Evolutionary conservation across 2,329 filamentous ascomycete species (phyloP), one percentile per base, ranked within the genome.

Genomic region (Ophiostoma montium): DNA sequence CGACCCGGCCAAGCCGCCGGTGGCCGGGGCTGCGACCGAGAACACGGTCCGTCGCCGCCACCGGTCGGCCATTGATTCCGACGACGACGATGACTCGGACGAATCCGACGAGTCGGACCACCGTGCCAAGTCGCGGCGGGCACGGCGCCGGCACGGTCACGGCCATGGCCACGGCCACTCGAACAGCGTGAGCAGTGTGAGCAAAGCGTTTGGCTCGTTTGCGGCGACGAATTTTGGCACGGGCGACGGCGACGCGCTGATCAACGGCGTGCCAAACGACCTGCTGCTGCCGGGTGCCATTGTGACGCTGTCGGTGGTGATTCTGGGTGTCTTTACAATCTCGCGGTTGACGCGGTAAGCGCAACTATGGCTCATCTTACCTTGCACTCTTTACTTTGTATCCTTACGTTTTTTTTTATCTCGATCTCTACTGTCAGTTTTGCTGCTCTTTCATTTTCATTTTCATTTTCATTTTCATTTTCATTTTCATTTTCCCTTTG

Each of bases 251-350:
- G 68, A 90, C 52, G 86, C 94, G 65, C 70, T 95, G 51, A 90
- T 98, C 61, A 76, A 82, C 2, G 92, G 92, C 49, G 84, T 98
- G 32, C 88, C 92, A 9, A 98, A 98, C 61, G 92, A 98, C 60
- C 71, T 96, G 49, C 72, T 98, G 16, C 75, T 96, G 38, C 92
- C 92, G 0, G 92, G 92, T 56, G 92, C 92, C 18, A 90, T 98
- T 62, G 88, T 92, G 50, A 89, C 89, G n/a, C 68, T 98, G 60
- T 92, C 90, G 10, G 86, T 94, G 39, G 89, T 95, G 35, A 95
- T 98, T 65, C 74, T 94, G 36, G 86, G 86, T 56, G 90, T 96
- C 11, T 98, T 98, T 68, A 81, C 88, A 38, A 79, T 98, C 59
- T 81, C 86, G 53, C 80, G 88, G 55, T 69, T 81, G 54, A 70